Evolutionary conservation across 495 filamentous ascomycete species (phyloP).

Genomic region (Annulohypoxylon nitens): DNA sequence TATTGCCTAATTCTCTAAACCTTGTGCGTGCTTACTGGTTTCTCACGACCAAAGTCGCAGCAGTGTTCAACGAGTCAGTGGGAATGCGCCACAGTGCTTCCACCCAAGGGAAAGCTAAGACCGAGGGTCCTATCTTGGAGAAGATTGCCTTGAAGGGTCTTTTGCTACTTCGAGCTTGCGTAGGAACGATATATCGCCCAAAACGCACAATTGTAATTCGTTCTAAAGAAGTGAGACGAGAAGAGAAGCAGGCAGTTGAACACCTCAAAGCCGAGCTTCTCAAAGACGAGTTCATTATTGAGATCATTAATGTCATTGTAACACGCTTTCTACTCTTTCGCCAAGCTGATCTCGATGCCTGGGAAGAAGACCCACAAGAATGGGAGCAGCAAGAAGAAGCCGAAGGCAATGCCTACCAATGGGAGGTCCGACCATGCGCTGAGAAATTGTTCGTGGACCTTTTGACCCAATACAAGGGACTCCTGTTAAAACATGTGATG

Average conservation of each 20-base stretch:
- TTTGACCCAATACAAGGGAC: constrained; percentile 83
- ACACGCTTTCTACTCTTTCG: constrained; percentile 90
- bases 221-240: constrained; percentile 74
- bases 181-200: constrained; percentile 85
- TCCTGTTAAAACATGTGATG: constrained; percentile 80
- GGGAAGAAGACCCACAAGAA: constrained; percentile 92
- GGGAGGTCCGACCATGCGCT: constrained; percentile 87
- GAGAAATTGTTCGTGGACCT: constrained; percentile 95
- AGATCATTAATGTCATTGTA: constrained; percentile 85
- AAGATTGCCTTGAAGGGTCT: constrained; percentile 84
- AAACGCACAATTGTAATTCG: constrained; percentile 84
- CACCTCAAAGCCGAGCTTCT: constrained; percentile 78
- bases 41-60: constrained; percentile 78
- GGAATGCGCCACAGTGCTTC: constrained; percentile 62
- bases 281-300: constrained; percentile 76
- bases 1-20: constrained; percentile 80
- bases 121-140: constrained; percentile 74
- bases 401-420: constrained; percentile 84
- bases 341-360: constrained; percentile 84
- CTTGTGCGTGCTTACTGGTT: constrained; percentile 87
- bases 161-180: constrained; percentile 82
- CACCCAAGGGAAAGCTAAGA: constrained; percentile 65
- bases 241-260: constrained; percentile 73
- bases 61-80: constrained; percentile 69
- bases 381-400: constrained; percentile 91